Percentiles rank a stretch among this genome's conserved stretches.
Conservation (phyloP, 805 yeast genomes). For the Lipomyces lipofer region DNA sequence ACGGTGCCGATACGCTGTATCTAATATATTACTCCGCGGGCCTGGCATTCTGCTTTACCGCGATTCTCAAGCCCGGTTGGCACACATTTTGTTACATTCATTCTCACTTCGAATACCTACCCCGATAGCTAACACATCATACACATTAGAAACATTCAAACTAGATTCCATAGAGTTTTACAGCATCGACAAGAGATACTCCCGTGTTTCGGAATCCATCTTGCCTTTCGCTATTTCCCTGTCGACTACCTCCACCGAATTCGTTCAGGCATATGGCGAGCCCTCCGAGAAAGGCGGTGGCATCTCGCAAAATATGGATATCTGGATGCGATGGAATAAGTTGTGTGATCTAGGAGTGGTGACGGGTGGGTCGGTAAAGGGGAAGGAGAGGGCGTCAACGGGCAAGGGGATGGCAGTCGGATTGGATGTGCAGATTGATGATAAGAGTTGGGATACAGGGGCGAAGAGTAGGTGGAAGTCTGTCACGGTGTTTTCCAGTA, state of each 20-base stretch:
- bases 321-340: conserved; percentile 22
- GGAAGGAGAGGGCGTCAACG: too few species aligned
- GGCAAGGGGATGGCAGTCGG: background rate
- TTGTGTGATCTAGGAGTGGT: too few species aligned
- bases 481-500: conserved; percentile 6
- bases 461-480: conserved; percentile 14
- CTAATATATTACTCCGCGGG: background rate
- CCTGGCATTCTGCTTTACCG: background rate
- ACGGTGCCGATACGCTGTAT: background rate
- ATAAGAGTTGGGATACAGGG: conserved; percentile 21
- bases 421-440: conserved; percentile 13
- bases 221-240: background rate
- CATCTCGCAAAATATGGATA: conserved; percentile 10
- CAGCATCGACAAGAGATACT: too few species aligned
- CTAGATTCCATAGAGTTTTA: too few species aligned
- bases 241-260: conserved; percentile 9
- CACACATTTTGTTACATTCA: too few species aligned
- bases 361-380: too few species aligned
- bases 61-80: too few species aligned
- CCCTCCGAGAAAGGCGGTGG: conserved; percentile 26
- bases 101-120: too few species aligned
- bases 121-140: too few species aligned
- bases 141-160: too few species aligned
- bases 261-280: conserved; percentile 13
- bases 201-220: too few species aligned